Base-by-base conservation (phyloP, 2,329 filamentous ascomycete genomes). In the Cladosporium sp. region DNA sequence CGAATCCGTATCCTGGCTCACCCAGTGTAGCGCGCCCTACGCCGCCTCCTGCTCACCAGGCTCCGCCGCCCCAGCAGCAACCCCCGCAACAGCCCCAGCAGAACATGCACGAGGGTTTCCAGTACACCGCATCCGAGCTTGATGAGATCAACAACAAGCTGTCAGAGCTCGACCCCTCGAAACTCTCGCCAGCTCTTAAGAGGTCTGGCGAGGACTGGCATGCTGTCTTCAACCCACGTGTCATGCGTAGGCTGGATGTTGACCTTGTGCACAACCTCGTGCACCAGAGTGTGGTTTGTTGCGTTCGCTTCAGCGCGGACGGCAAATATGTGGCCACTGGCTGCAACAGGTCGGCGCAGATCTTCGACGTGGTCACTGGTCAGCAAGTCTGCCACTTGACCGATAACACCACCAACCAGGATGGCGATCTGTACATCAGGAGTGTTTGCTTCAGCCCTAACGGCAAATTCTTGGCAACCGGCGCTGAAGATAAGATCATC, bases 371-470 rank as follows among this genome's bases (percentile, higher is more conserved):
- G 40, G 82, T 85, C 67, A 89, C 85, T 15, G 94, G 94, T 57
- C 85, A 90, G 65, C 94, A 93, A 73, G 86, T 97, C 54, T 94
- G 90, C 64, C 88, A 94, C 59, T 80, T 97, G 34, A 91, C 96
- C 73, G 94, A 99, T 67, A 89, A 93, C 66, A 88, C 82, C 45
- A 90, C 91, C 45, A 91, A 95, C 64, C 86, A 92, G 66, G 87
- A 89, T 56, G 92, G 93, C 25, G 94, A 99, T 75, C 80, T 99
- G 32, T 99, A 97, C 74, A 99, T 99, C 67, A 82, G 94, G 66
- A 97, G 93, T 68, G 94, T 99, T 56, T 99, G 94, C 80, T 99
- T 99, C 81, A 97, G 93, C 71, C 94, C 94, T 12, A 92, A 97
- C 72, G 93, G 94, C 60, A 88, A 89, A 69, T 96, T 91, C 67